phyloP scores from a whole-genome alignment of 2,329 filamentous ascomycete genomes.

The Phyllosticta ampelicida region DNA sequence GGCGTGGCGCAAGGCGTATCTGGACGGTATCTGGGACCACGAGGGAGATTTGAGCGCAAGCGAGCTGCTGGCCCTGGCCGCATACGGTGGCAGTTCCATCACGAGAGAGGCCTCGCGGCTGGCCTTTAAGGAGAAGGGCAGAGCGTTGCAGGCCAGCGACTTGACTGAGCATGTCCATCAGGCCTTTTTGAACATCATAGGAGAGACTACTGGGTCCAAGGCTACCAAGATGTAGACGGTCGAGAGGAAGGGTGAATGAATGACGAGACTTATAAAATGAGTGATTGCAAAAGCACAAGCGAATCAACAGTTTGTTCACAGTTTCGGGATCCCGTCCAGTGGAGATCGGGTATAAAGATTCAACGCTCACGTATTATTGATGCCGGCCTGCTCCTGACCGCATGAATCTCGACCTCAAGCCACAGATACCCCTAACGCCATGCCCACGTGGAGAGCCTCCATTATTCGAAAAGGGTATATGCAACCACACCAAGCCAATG shows the following conservation, averaged over 20 bases:
- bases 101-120: conserved; percentile 84
- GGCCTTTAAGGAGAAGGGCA: conserved; percentile 75
- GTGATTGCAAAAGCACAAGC: neutral
- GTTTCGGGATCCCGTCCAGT: neutral
- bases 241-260: no score
- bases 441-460: neutral
- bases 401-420: neutral
- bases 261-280: no score
- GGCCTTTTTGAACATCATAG: conserved; percentile 71
- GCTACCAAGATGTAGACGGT: conserved; percentile 3
- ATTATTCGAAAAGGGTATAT: neutral
- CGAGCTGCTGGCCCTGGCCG: conserved; percentile 61
- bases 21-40: conserved; percentile 67
- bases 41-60: conserved; percentile 42
- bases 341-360: neutral
- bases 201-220: conserved; percentile 38
- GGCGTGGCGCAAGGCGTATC: conserved; percentile 79
- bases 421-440: neutral
- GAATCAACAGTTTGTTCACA: neutral
- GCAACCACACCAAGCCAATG: neutral
- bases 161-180: conserved; percentile 80
- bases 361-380: no score
- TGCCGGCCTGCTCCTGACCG: neutral
- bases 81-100: conserved; percentile 76
- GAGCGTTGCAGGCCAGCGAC: conserved; percentile 85